Base-by-base conservation (phyloP, 495 filamentous ascomycete genomes). In the Lepidopterella palustris region DNA sequence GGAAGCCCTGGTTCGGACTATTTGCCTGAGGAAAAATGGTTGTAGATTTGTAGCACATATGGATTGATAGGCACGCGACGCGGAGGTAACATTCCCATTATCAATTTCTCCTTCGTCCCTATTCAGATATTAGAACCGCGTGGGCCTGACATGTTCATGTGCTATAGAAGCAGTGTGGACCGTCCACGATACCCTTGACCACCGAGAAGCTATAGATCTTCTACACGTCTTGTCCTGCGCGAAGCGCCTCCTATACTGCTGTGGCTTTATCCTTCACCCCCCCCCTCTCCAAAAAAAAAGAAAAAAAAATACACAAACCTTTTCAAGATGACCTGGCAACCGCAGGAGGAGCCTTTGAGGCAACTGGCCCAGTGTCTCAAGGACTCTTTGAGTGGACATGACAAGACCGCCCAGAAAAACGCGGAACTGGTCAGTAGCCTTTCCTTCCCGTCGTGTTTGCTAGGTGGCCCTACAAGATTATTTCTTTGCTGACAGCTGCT, bases 301-400 rank as follows among this genome's bases (percentile, higher is more conserved):
- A 18, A 48, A 21, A 20, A 32, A n/a, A n/a, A n/a, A n/a, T n/a
- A n/a, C n/a, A n/a, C n/a, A n/a, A n/a, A n/a, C n/a, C n/a, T n/a
- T n/a, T 18, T 42, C 51, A 58, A 11, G 24, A 96, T 96, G 90
- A 84, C 84, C 70, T 99, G 93, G 93, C 90, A 96, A 78, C 95
- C 93, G 29, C 81, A 89, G 72, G 81, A 86, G 61, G 88, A 88
- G 78, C 87, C 87, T 70, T 80, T 97, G 79, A 80, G 81, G 78
- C 89, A 95, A 78, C 82, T 99, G 42, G 87, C 90, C 64, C 83
- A 83, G 69, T 97, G 85, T 75, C 83, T 99, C 67, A 86, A 82
- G 75, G 90, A 97, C 76, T 96, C 95, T 50, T 80, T 99, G 68
- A 92, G 89, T 73, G 83, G 86, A 57, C 84, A 87, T 73, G 80